Percentiles rank a stretch among this genome's conserved stretches.
phyloP scores from a whole-genome alignment of 805 yeast genomes.

The Yarrowia hollandica region DNA sequence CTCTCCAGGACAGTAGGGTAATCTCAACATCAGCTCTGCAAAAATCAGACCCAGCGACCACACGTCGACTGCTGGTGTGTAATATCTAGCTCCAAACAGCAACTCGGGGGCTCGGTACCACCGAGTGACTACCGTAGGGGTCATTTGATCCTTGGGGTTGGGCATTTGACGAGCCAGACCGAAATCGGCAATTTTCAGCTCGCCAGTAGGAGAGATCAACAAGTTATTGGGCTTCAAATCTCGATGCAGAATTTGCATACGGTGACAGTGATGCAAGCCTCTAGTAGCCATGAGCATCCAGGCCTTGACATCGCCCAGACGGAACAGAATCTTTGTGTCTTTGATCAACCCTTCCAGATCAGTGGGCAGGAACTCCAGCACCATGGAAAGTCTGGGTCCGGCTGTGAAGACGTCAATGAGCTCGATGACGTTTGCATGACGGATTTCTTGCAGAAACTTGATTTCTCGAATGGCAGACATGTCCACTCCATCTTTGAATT shows the following conservation, averaged over 20 bases:
- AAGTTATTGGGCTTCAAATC: constrained; percentile 93
- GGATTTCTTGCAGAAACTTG: constrained; percentile 78
- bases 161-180: constrained; percentile 89
- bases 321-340: constrained; percentile 71
- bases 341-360: constrained; percentile 89
- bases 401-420: constrained; percentile 82
- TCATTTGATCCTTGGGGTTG: constrained; percentile 59
- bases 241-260: constrained; percentile 86
- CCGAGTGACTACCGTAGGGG: constrained; percentile 93
- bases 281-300: constrained; percentile 94
- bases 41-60: constrained; percentile 98
- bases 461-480: constrained; percentile 95
- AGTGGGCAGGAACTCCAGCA: constrained; percentile 88
- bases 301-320: constrained; percentile 83
- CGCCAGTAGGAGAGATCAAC: constrained; percentile 81
- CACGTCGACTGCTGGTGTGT: constrained; percentile 83
- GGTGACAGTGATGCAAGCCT: constrained; percentile 93
- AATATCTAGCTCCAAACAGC: constrained; percentile 82
- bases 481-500: constrained; percentile 93
- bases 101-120: constrained; percentile 98
- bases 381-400: constrained; percentile 67
- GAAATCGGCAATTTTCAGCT: constrained; percentile 93
- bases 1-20: constrained; percentile 91
- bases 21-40: constrained; percentile 93
- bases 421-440: constrained; percentile 79